These are phyloP conservation scores for Hanseniaspora jakobsenii DNA, from an alignment of 805 yeast genomes.

Conservation along the genomic window DNA sequence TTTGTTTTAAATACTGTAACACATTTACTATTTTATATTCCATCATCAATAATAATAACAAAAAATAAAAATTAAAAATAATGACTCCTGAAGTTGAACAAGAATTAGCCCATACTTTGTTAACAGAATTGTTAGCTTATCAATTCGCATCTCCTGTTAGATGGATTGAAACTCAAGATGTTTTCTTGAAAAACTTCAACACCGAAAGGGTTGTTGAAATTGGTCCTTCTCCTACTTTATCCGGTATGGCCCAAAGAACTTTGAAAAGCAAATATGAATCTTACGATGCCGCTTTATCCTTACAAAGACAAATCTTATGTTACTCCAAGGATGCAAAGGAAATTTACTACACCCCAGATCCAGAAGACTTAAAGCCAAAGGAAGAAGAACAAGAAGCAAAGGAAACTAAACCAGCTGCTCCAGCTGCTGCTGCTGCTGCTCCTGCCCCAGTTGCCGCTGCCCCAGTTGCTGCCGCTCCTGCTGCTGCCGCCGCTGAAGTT, in stretches of 20 bases:
- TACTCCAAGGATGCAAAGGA: slow-evolving; percentile 94
- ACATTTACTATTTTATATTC: slow-evolving; percentile 9
- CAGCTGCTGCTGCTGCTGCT: slow-evolving; percentile 48
- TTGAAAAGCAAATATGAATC: slow-evolving; percentile 87
- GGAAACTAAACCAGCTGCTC: slow-evolving; percentile 40
- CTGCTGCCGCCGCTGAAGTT: slow-evolving; percentile 72
- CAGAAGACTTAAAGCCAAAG: slow-evolving; percentile 33
- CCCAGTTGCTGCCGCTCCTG: slow-evolving; percentile 53
- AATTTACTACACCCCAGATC: slow-evolving; percentile 86
- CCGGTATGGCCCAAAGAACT: slow-evolving; percentile 98
- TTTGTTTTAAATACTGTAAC: no score
- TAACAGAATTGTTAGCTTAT: slow-evolving; percentile 93
- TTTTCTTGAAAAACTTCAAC: slow-evolving; percentile 81
- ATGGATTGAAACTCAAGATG: slow-evolving; percentile 99
- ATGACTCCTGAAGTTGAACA: slow-evolving; percentile 88
- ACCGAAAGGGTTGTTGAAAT: slow-evolving; percentile 96
- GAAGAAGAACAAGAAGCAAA: slow-evolving; percentile 26
- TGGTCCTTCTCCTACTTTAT: slow-evolving; percentile 97
- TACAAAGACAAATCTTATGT: slow-evolving; percentile 84
- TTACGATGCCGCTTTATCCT: slow-evolving; percentile 84
- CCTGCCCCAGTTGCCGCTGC: slow-evolving; percentile 46
- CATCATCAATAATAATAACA: neutral
- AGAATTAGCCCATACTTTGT: slow-evolving; percentile 85
- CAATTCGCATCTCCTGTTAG: slow-evolving; percentile 99
- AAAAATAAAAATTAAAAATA: slow-evolving; percentile 8